A percentile compares a stretch with the other conserved stretches of the same genome.
Evolutionary conservation across 2,329 filamentous ascomycete species (phyloP).

Genomic region (Diaporthe nobilis): DNA sequence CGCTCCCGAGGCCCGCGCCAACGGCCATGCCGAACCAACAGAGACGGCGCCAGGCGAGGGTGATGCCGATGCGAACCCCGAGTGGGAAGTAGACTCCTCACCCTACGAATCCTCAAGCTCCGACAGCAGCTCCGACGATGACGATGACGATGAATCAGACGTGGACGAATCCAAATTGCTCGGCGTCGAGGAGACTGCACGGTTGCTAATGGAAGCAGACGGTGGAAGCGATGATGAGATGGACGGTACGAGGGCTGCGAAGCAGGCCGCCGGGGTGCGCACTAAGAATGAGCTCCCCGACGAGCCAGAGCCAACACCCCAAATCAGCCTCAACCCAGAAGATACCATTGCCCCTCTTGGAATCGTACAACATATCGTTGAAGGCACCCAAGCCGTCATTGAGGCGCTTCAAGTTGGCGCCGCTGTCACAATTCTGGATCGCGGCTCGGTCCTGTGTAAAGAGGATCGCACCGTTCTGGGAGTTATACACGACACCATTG

Average conservation of each 20-base stretch:
- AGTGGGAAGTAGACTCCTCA: conserved; percentile 89
- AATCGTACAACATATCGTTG: conserved; percentile 81
- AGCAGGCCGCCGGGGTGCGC: conserved; percentile 68
- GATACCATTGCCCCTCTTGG: conserved; percentile 86
- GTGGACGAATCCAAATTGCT: conserved; percentile 76
- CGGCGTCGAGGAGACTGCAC: conserved; percentile 85
- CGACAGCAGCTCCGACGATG: conserved; percentile 71
- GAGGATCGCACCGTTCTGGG: conserved; percentile 83
- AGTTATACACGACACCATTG: conserved; percentile 86
- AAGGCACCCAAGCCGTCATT: conserved; percentile 79
- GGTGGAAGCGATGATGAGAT: conserved; percentile 84
- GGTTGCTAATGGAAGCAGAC: conserved; percentile 87
- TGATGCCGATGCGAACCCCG: conserved; percentile 64
- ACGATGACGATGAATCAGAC: conserved; percentile 69
- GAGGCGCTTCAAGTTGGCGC: conserved; percentile 84
- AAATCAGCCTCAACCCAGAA: conserved; percentile 81
- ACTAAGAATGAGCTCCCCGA: conserved; percentile 86
- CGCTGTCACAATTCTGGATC: conserved; percentile 83
- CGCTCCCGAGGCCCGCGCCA: not conserved
- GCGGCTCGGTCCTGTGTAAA: conserved; percentile 85
- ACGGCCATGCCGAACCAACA: conserved; percentile 4
- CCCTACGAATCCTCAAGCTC: conserved; percentile 79
- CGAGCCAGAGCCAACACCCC: conserved; percentile 78
- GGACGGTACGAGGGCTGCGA: conserved; percentile 62
- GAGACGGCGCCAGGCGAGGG: conserved; percentile 3